Percentiles rank a stretch among this genome's conserved stretches.
phyloP scores from a whole-genome alignment of 371 early-diverging fungal species.

The Apophysomyces variabilis region DNA sequence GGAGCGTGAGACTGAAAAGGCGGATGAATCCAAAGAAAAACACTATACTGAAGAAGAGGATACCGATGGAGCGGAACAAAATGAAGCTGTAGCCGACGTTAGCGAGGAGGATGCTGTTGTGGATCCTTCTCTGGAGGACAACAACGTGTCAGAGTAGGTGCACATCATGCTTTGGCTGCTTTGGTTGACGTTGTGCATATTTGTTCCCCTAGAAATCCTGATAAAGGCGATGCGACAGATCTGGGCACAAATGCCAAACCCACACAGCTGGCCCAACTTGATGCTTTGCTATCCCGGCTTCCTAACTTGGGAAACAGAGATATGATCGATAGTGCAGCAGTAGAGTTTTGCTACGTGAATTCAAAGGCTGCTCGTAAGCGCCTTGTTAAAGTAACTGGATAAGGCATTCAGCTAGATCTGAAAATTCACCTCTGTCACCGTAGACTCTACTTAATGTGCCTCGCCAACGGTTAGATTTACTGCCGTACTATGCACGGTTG shows the following conservation, averaged over 20 bases:
- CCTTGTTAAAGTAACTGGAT: conserved; percentile 61
- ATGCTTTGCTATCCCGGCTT: conserved; percentile 75
- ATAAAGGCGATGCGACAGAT: conserved; percentile 42
- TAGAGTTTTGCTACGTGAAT: conserved; percentile 93
- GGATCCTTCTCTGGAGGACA: conserved; percentile 28
- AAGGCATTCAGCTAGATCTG: background rate
- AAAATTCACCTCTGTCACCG: background rate
- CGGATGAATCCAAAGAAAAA: conserved; percentile 28
- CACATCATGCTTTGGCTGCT: background rate
- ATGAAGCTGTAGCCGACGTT: conserved; percentile 13
- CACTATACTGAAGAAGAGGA: conserved; percentile 25
- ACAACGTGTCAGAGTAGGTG: conserved; percentile 42
- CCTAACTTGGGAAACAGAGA: conserved; percentile 82
- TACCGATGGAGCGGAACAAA: conserved; percentile 16
- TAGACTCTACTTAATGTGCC: conserved; percentile 79
- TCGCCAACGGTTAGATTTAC: conserved; percentile 79
- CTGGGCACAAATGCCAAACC: conserved; percentile 45
- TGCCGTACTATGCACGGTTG: conserved; percentile 92
- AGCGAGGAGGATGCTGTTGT: conserved; percentile 24
- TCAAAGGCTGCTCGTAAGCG: conserved; percentile 78
- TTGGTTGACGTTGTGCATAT: background rate
- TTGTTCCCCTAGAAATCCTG: conserved; percentile 4
- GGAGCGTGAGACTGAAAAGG: conserved; percentile 18
- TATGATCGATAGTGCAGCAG: conserved; percentile 86
- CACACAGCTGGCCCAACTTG: conserved; percentile 62